Evolutionary conservation across 345 rosid species (phyloP).

Genomic region (Citrus australasica): DNA sequence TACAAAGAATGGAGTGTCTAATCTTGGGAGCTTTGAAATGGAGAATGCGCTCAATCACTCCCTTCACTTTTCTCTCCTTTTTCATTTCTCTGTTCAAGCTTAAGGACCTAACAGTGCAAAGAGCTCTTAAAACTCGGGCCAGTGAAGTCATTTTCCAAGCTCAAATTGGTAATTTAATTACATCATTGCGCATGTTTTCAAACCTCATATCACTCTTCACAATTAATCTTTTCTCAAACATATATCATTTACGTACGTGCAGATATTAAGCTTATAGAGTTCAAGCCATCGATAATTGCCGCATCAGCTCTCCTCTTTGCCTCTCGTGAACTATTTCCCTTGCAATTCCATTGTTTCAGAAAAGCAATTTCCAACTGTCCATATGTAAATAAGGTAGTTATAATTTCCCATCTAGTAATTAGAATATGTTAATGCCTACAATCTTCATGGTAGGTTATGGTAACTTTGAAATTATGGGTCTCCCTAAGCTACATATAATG

Average conservation of each 20-base stretch:
- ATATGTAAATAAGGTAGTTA: slow-evolving; percentile 57
- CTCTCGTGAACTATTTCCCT: slow-evolving; percentile 53
- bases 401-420: no score
- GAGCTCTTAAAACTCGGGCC: slow-evolving; percentile 56
- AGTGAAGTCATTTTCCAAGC: slow-evolving; percentile 52
- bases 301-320: slow-evolving; percentile 70
- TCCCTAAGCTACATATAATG: no score
- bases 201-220: neutral
- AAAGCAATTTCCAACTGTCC: slow-evolving; percentile 43
- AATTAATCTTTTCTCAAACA: neutral
- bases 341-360: slow-evolving; percentile 42
- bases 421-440: no score
- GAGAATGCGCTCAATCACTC: slow-evolving; percentile 91
- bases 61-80: slow-evolving; percentile 66
- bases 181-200: neutral
- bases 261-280: slow-evolving; percentile 54
- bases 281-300: slow-evolving; percentile 74
- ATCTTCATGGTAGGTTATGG: no score
- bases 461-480: no score
- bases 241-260: slow-evolving; percentile 2
- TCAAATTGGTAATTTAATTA: slow-evolving; percentile 46
- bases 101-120: slow-evolving; percentile 38
- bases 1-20: slow-evolving; percentile 68
- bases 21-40: slow-evolving; percentile 76
- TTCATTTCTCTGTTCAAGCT: slow-evolving; percentile 53